phyloP scores from a whole-genome alignment of 345 rosid genomes.

The Salix purpurea region DNA sequence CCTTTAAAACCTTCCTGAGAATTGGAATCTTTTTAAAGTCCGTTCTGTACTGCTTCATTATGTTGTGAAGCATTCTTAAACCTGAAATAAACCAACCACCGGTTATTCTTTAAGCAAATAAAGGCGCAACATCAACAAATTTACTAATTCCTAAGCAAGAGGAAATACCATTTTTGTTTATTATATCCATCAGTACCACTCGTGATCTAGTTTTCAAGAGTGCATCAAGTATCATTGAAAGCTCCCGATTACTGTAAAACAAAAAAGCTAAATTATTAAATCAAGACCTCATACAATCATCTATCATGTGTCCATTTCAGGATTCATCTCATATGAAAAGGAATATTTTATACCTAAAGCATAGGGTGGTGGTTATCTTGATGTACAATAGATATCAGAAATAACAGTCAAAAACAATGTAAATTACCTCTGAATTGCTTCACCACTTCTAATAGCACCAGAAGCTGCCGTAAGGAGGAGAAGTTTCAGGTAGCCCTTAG shows the following conservation, averaged over 20 bases:
- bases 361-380: not conserved
- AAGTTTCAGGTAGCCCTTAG: conserved; percentile 90
- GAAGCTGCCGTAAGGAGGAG: conserved; percentile 95
- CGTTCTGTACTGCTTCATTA: conserved; percentile 78
- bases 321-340: not conserved
- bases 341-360: not conserved
- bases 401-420: conserved; percentile 1
- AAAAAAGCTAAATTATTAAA: conserved; percentile 21
- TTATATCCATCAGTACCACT: conserved; percentile 65
- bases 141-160: not conserved
- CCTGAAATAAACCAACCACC: conserved; percentile 45
- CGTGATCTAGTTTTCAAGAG: conserved; percentile 92
- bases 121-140: conserved; percentile 1
- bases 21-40: conserved; percentile 95
- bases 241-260: conserved; percentile 86
- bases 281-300: not conserved
- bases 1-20: conserved; percentile 97
- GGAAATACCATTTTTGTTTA: conserved; percentile 77
- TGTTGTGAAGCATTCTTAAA: conserved; percentile 94
- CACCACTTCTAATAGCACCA: conserved; percentile 72
- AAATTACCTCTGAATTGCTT: conserved; percentile 86
- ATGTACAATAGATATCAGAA: conserved; percentile 1
- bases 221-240: conserved; percentile 99
- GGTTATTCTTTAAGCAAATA: conserved; percentile 14
- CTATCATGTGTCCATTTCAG: not conserved